These are phyloP conservation scores for Alternaria metachromatica DNA, from an alignment of 2,329 filamentous ascomycete species.

Conservation along the genomic window DNA sequence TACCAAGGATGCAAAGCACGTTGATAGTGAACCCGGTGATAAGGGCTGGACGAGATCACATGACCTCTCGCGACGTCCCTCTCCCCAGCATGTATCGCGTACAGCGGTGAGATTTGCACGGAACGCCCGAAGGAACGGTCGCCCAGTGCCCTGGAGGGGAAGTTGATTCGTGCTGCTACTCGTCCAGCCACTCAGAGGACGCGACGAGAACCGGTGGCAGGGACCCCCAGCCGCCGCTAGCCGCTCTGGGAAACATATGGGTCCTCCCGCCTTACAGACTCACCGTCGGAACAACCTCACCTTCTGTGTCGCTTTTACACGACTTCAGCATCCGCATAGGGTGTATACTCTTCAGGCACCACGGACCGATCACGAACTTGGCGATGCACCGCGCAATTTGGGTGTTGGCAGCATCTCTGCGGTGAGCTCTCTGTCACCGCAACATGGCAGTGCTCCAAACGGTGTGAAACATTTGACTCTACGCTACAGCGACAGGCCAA, in stretches of 20 bases:
- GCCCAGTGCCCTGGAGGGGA: conserved; percentile 19
- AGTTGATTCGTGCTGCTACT: conserved; percentile 12
- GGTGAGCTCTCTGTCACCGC: conserved; percentile 6
- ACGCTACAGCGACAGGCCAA: not conserved
- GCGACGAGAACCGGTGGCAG: conserved; percentile 16
- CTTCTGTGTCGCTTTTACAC: conserved; percentile 8
- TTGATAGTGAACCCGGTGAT: conserved; percentile 13
- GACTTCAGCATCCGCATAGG: not conserved
- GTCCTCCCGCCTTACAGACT: conserved; percentile 23
- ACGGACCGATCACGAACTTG: conserved; percentile 7
- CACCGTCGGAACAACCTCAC: conserved; percentile 27
- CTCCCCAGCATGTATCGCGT: conserved; percentile 17
- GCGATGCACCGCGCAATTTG: conserved; percentile 18
- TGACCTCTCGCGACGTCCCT: conserved; percentile 21
- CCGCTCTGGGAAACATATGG: conserved; percentile 20
- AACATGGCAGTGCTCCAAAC: conserved; percentile 11
- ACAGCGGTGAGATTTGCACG: conserved; percentile 30
- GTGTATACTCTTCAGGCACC: not conserved
- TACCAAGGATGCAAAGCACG: not conserved
- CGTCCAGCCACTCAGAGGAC: conserved; percentile 21
- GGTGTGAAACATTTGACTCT: conserved; percentile 8
- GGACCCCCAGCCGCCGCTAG: conserved; percentile 17
- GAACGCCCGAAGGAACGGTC: conserved; percentile 24
- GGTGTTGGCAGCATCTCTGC: conserved; percentile 9
- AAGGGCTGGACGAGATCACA: conserved; percentile 17